These are phyloP conservation scores for Plantago elongata DNA, from an alignment of 257 asterid genomes.

Conservation along the genomic window DNA sequence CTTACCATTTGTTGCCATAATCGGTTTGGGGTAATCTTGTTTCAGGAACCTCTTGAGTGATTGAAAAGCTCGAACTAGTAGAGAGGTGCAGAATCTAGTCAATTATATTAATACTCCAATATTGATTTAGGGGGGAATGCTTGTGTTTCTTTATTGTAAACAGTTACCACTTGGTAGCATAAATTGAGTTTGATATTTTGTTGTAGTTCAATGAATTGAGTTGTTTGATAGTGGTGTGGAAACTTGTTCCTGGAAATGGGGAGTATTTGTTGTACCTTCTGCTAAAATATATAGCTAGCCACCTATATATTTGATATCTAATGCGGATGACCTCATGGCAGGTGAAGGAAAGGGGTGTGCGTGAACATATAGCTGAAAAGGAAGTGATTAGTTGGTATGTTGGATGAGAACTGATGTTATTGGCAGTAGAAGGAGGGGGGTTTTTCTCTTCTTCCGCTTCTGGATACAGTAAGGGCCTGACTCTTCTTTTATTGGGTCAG, in stretches of 20 bases:
- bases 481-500: slow-evolving; percentile 87
- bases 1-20: background rate
- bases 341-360: slow-evolving; percentile 19
- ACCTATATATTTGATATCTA: slow-evolving; percentile 11
- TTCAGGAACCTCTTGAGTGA: no score
- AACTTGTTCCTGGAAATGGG: background rate
- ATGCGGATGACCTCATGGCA: slow-evolving; percentile 16
- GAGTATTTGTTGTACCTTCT: background rate
- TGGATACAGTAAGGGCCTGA: slow-evolving; percentile 92
- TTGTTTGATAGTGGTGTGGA: background rate
- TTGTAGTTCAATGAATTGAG: background rate
- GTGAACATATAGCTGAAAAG: slow-evolving; percentile 18
- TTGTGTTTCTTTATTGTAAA: background rate
- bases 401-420: slow-evolving; percentile 96
- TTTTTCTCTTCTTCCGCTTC: slow-evolving; percentile 99
- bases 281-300: background rate
- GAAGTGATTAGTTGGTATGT: slow-evolving; percentile 32
- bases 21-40: no score
- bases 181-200: background rate
- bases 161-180: background rate
- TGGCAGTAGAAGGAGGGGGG: slow-evolving; percentile 99
- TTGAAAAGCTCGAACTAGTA: no score
- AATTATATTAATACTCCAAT: no score
- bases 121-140: no score
- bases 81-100: no score